Conservation (phyloP, 257 asterid genomes). For the Solanum acaule region DNA sequence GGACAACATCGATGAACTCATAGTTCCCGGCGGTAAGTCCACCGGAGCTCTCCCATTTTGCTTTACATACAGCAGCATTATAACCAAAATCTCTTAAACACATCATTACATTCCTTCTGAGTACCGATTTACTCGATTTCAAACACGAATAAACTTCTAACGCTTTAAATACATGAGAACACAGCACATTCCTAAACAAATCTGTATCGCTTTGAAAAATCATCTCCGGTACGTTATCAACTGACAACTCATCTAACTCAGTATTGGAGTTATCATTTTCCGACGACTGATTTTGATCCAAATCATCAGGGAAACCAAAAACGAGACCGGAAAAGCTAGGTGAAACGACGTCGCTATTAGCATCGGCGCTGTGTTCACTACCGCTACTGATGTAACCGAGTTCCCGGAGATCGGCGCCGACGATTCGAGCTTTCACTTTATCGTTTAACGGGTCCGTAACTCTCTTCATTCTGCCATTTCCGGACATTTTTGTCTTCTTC, state of each 20-base stretch:
- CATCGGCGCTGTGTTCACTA: constrained; percentile 57
- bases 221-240: constrained; percentile 13
- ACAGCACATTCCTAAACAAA: constrained; percentile 33
- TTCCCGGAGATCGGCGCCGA: constrained; percentile 24
- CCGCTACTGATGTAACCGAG: constrained; percentile 63
- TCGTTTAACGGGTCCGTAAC: constrained; percentile 43
- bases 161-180: constrained; percentile 24
- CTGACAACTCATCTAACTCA: constrained; percentile 19
- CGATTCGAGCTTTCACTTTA: constrained; percentile 41
- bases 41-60: constrained; percentile 68
- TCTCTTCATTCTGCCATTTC: constrained; percentile 24
- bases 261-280: constrained; percentile 20
- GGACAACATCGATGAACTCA: constrained; percentile 64
- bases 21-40: constrained; percentile 62
- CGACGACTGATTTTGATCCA: neutral
- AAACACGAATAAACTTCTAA: constrained; percentile 22
- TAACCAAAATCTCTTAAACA: constrained; percentile 51
- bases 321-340: constrained; percentile 42
- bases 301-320: constrained; percentile 26
- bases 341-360: constrained; percentile 25
- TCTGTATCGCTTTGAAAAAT: constrained; percentile 22
- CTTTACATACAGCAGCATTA: constrained; percentile 71
- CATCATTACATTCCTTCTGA: constrained; percentile 55
- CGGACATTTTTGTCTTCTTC: constrained; percentile 14
- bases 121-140: constrained; percentile 10